These are phyloP conservation scores for Guillardia theta DNA, from an alignment of 78 protist genomes.

Conservation along the genomic window DNA sequence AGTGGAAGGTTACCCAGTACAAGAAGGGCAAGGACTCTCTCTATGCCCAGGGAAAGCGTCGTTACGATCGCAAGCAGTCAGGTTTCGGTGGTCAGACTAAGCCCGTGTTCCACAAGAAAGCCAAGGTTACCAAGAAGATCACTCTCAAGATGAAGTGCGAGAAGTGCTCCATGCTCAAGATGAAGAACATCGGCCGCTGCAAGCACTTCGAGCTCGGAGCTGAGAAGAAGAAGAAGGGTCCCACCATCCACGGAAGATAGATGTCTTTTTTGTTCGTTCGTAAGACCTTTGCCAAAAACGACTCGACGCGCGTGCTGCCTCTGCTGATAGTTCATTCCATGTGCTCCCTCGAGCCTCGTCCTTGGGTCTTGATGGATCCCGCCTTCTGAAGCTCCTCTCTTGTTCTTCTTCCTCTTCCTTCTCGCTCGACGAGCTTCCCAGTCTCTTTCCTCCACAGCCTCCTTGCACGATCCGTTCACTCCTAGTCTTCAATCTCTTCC, in stretches of 20 bases:
- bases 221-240: constrained; percentile 58
- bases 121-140: constrained; percentile 93
- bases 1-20: constrained; percentile 94
- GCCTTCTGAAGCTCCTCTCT: too few species aligned
- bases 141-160: constrained; percentile 93
- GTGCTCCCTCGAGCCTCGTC: too few species aligned
- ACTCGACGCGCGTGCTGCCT: too few species aligned
- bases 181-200: constrained; percentile 79
- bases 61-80: constrained; percentile 96
- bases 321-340: too few species aligned
- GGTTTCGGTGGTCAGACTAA: constrained; percentile 99
- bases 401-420: too few species aligned
- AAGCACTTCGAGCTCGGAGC: constrained; percentile 93
- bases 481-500: too few species aligned
- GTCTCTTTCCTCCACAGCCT: too few species aligned
- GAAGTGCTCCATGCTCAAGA: constrained; percentile 71
- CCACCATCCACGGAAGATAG: constrained; percentile 18
- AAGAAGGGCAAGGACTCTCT: constrained; percentile 95
- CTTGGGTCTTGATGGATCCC: too few species aligned
- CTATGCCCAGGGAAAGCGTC: constrained; percentile 98
- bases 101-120: constrained; percentile 98
- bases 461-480: too few species aligned
- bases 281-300: background rate
- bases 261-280: background rate
- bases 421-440: too few species aligned